These are phyloP conservation scores for Flaveria brownii DNA, from an alignment of 129 eudicot genomes.

Conservation along the genomic window DNA sequence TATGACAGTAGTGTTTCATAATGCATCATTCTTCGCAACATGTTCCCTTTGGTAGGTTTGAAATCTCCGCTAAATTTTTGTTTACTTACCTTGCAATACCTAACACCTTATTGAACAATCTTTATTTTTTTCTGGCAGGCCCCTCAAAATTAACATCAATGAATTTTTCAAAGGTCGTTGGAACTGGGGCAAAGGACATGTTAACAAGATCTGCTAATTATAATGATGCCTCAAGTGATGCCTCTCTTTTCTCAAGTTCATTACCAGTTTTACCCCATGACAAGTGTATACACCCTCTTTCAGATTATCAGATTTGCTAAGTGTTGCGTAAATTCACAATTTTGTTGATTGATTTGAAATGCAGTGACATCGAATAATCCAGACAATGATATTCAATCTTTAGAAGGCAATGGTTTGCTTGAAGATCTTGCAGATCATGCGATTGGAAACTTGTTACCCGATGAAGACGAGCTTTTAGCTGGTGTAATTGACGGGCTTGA, in stretches of 20 bases:
- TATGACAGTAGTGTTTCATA: conserved; percentile 29
- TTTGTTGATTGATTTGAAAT: conserved; percentile 20
- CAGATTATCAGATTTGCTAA: not conserved
- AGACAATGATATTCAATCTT: conserved; percentile 40
- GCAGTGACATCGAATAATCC: conserved; percentile 48
- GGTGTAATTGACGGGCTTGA: conserved; percentile 69
- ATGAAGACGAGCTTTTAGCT: conserved; percentile 87
- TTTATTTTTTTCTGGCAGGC: conserved; percentile 33
- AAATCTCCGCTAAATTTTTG: not conserved
- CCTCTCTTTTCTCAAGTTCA: conserved; percentile 68
- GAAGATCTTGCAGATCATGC: conserved; percentile 39
- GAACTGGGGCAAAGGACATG: conserved; percentile 39
- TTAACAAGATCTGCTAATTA: conserved; percentile 44
- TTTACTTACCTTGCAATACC: conserved; percentile 17
- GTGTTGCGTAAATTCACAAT: not conserved
- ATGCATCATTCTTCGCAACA: conserved; percentile 43
- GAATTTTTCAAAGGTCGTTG: conserved; percentile 47
- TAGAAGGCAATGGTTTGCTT: conserved; percentile 38
- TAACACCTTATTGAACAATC: not conserved
- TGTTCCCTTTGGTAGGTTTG: conserved; percentile 39
- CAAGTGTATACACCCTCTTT: conserved; percentile 44
- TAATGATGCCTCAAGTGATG: conserved; percentile 51
- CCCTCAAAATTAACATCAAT: conserved; percentile 35
- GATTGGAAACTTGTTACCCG: conserved; percentile 65
- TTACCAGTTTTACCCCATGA: conserved; percentile 83